Evolutionary conservation across 2,329 filamentous ascomycete species (phyloP).

Genomic region (Aspergillus sp.): DNA sequence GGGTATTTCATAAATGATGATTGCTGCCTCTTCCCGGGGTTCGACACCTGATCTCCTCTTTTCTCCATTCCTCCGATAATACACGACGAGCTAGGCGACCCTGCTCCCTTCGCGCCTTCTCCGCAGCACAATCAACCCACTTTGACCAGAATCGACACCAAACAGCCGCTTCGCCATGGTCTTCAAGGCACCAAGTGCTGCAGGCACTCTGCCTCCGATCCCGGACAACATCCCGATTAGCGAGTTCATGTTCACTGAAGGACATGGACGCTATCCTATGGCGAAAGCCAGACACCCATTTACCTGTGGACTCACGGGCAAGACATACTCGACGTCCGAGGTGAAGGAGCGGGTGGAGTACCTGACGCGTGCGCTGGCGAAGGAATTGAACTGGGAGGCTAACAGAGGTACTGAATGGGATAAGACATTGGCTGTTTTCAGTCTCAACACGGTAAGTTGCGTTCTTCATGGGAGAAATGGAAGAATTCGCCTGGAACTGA

Average conservation of each 20-base stretch:
- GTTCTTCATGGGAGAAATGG: not conserved
- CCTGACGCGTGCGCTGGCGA: slow-evolving; percentile 69
- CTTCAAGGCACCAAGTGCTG: slow-evolving; percentile 47
- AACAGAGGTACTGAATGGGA: slow-evolving; percentile 78
- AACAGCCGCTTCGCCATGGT: slow-evolving; percentile 43
- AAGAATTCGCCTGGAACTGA: not conserved
- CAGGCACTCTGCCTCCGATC: slow-evolving; percentile 55
- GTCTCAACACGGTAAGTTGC: slow-evolving; percentile 73
- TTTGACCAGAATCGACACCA: not conserved
- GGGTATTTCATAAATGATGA: not conserved
- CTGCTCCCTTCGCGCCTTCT: not conserved
- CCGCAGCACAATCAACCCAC: no score
- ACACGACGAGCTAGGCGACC: not conserved
- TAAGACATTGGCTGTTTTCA: slow-evolving; percentile 76
- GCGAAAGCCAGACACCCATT: slow-evolving; percentile 70
- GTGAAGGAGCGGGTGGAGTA: slow-evolving; percentile 68
- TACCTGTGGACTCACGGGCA: slow-evolving; percentile 75
- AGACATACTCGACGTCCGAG: slow-evolving; percentile 66
- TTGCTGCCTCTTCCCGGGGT: not conserved
- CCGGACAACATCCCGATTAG: slow-evolving; percentile 76
- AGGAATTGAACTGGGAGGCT: slow-evolving; percentile 72
- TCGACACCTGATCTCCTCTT: not conserved
- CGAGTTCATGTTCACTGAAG: slow-evolving; percentile 77
- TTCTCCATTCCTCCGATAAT: not conserved
- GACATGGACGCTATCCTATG: slow-evolving; percentile 68